Evolutionary conservation across 192 early-diverging fungal species (phyloP), one percentile per base, ranked within the genome.

Genomic region (Radiomyces spectabilis): DNA sequence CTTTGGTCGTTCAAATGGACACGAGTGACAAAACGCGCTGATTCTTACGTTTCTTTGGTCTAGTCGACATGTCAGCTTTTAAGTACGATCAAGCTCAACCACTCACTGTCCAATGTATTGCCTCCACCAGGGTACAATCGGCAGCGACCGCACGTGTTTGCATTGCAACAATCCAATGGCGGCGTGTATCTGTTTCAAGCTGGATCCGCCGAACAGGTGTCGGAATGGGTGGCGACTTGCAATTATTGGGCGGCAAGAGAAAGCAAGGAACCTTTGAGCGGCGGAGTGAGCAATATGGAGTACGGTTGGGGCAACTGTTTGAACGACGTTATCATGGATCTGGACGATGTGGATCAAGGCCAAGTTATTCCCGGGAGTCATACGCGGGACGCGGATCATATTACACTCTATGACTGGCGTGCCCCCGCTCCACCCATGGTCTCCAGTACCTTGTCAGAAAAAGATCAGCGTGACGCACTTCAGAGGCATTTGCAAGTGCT

Each of bases 181-280:
- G 84, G 83, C n/a, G 86, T 88, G 6, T 91, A 92, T 49, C 70
- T 97, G n/a, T 96, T 95, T 76, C 93, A 98, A 67, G 78, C 86
- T 0, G 66, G 70, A 7, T 82, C 73, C 2, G 75, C 79, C 50
- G 79, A 83, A 18, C 81, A 83, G 41, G 74, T 92, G 27, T 79
- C 80, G 26, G 85, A 82, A 48, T 98, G 95, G 95, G 87, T 89
- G 0, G 59, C 80, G 0, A 88, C 86, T 4, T 88, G 94, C 57
- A 98, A 97, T 68, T 92, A 87, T 60, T 98, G 94, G 94, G 93
- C 94, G 1, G 91, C 93, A 12, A 65, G 93, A 24, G 84, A 83
- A 40, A 91, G 86, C 51, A 93, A 89, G 66, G 92, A 92, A 56
- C 95, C 95, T 1, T 67, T 97, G 61, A 61, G 76, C 6, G 94